These are phyloP conservation scores for Bonia amplexicaulis DNA, from an alignment of 176 grass and related monocot species.

Conservation along the genomic window DNA sequence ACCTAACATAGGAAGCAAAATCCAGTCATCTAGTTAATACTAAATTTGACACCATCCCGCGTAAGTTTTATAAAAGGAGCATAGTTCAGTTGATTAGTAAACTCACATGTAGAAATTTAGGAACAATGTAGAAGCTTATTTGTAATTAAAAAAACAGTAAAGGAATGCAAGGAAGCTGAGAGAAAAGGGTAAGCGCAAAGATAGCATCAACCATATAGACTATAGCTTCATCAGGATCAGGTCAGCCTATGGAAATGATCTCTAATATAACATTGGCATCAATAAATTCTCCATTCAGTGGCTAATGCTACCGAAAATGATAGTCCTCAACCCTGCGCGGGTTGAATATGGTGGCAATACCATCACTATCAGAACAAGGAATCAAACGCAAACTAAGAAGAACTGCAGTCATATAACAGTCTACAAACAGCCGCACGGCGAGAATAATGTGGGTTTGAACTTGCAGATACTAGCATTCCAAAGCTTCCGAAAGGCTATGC, in stretches of 20 bases:
- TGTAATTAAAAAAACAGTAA: neutral
- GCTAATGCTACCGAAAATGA: neutral
- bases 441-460: neutral
- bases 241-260: neutral
- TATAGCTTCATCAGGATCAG: neutral
- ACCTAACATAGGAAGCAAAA: slow-evolving; percentile 41
- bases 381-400: neutral
- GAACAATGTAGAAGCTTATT: neutral
- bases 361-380: neutral
- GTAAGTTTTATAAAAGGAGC: neutral
- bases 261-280: neutral
- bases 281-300: neutral
- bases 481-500: neutral
- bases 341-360: neutral
- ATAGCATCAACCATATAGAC: neutral
- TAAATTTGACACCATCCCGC: neutral
- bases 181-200: neutral
- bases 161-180: neutral
- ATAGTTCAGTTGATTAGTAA: neutral
- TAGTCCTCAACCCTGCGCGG: neutral
- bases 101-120: neutral
- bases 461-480: neutral
- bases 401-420: neutral
- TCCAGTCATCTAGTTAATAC: neutral
- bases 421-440: neutral